Evolutionary conservation across 1,284 basidiomycete genomes (phyloP), one percentile per base, ranked within the genome.

Genomic region (Rhodotorula sp.): DNA sequence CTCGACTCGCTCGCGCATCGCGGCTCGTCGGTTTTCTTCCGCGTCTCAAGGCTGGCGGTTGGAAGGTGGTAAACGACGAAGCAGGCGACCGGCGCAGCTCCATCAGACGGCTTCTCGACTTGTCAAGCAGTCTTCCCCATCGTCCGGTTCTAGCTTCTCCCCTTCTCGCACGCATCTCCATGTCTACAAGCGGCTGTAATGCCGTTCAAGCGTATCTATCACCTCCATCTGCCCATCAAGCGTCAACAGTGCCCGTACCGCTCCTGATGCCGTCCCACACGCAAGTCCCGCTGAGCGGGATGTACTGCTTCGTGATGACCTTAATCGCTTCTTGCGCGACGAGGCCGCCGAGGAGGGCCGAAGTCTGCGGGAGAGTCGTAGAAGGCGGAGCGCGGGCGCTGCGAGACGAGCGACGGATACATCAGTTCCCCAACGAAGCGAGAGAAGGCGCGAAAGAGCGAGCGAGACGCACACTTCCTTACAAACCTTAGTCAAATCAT

Each of bases 291-390:
- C 59, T 65, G 67, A 96, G 85, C 4, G 95, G 95, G 29, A 93
- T 85, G 80, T 99, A 99, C 81, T 99, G 96, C 78, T 88, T 89
- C 70, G 95, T 98, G 76, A 97, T 89, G 81, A 98, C 85, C 85
- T 99, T 99, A 85, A 99, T 98, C 11, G 89, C 88, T 81, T 99
- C 96, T 77, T 99, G 96, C n/a, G 93, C 93, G 34, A 94, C 90
- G 27, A 99, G 81, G 0, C 95, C 96, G 22, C 96, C 96, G 4
- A 98, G 82, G 78, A 99, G 88, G 0, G 94, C 94, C 0, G 96
- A 91, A 0, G 90, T 94, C 73, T 93, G 94, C 0, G 95, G 94
- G 2, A 98, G 81, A 30, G 75, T 95, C 92, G 1, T 66, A 11
- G 46, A n/a, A 30, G 53, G 69, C 39, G 57, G 80, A 77, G 73